phyloP scores from a whole-genome alignment of 768 basidiomycete genomes.

The Suillus alpinus region DNA sequence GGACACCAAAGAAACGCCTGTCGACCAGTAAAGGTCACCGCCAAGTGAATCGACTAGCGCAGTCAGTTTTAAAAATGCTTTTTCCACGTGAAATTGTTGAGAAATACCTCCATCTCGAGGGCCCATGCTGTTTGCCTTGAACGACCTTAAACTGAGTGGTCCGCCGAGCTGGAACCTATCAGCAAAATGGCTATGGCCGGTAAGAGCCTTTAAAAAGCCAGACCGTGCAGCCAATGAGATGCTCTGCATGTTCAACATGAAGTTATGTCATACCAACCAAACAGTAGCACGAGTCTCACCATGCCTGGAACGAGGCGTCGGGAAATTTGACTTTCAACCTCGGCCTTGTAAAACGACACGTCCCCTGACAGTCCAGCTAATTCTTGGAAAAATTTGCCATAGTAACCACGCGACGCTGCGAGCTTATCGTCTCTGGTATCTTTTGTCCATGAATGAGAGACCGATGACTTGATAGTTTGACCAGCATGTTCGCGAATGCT shows the following conservation, averaged over 20 bases:
- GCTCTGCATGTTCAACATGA: constrained; percentile 43
- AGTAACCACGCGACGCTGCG: constrained; percentile 58
- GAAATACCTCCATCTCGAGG: constrained; percentile 59
- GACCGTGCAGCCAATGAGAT: constrained; percentile 70
- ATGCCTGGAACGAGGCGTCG: constrained; percentile 54
- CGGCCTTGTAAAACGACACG: constrained; percentile 70
- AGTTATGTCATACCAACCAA: not conserved
- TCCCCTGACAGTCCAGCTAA: constrained; percentile 83
- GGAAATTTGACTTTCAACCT: constrained; percentile 63
- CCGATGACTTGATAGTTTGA: constrained; percentile 73
- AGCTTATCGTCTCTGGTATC: constrained; percentile 78
- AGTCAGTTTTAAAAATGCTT: not conserved
- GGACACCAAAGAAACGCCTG: constrained; percentile 72
- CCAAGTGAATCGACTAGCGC: constrained; percentile 76
- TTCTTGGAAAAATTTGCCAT: constrained; percentile 63
- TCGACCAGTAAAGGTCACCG: constrained; percentile 78
- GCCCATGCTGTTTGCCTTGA: constrained; percentile 74
- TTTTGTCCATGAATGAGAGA: constrained; percentile 72
- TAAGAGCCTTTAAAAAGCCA: constrained; percentile 69
- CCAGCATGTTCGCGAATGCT: constrained; percentile 79
- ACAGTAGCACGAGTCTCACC: constrained; percentile 38
- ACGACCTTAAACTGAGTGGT: constrained; percentile 78
- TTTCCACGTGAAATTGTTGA: not conserved
- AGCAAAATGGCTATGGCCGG: constrained; percentile 54
- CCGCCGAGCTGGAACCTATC: constrained; percentile 96